Percentiles rank a stretch among this genome's conserved stretches.
phyloP scores from a whole-genome alignment of 2,329 filamentous ascomycete species.

The Alternaria angustiovoidea region DNA sequence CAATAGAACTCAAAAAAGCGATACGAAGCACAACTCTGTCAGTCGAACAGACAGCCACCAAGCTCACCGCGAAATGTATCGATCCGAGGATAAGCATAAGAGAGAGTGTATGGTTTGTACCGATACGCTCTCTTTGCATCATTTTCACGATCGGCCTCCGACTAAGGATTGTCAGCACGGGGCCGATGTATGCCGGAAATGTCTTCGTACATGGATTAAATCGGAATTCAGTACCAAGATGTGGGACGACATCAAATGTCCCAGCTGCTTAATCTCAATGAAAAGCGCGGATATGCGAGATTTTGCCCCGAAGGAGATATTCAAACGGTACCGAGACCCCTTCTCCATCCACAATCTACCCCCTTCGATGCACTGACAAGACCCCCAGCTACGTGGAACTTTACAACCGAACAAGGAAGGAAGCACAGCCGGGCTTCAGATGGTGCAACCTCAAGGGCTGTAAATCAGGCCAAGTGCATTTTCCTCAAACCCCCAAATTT shows the following conservation, averaged over 20 bases:
- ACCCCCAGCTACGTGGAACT: conserved; percentile 52
- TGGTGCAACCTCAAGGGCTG: conserved; percentile 63
- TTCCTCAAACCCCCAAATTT: conserved; percentile 53
- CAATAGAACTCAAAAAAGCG: not conserved
- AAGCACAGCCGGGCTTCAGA: conserved; percentile 57
- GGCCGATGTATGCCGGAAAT: conserved; percentile 47
- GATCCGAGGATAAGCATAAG: not conserved
- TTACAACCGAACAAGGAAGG: conserved; percentile 55
- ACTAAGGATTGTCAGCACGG: conserved; percentile 47
- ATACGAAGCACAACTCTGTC: not conserved
- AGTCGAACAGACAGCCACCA: not conserved
- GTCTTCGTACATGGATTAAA: conserved; percentile 52
- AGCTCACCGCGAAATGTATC: not conserved
- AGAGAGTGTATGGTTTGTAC: conserved; percentile 48
- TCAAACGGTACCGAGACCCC: not conserved
- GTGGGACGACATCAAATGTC: conserved; percentile 62
- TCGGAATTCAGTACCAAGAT: conserved; percentile 48
- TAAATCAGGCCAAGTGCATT: conserved; percentile 62
- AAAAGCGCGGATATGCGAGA: conserved; percentile 56
- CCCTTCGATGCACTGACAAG: not conserved
- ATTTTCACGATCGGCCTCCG: conserved; percentile 44
- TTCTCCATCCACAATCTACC: not conserved
- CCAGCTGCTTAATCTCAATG: conserved; percentile 56
- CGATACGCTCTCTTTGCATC: conserved; percentile 37
- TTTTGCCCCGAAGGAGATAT: conserved; percentile 44